phyloP scores from a whole-genome alignment of 192 early-diverging fungal species.

The Rhizoclosmatium sp. region DNA sequence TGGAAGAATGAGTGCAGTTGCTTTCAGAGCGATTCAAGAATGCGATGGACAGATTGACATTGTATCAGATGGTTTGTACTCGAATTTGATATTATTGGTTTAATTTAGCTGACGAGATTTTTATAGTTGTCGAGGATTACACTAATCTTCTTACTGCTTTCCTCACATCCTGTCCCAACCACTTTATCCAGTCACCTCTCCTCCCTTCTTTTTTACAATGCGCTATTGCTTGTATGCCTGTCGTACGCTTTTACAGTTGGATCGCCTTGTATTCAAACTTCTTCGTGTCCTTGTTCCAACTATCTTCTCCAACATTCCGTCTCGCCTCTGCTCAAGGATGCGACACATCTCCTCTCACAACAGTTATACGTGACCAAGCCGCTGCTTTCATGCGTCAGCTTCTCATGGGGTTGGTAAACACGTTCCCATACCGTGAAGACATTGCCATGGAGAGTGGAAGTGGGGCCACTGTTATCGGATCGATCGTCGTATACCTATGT shows the following conservation, averaged over 20 bases:
- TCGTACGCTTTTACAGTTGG: constrained; percentile 43
- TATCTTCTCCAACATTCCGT: constrained; percentile 15
- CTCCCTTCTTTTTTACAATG: constrained; percentile 69
- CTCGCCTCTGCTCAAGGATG: background rate
- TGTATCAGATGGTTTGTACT: constrained; percentile 71
- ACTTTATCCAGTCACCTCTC: constrained; percentile 62
- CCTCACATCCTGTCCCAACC: constrained; percentile 58
- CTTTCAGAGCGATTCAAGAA: constrained; percentile 67
- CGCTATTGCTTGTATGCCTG: constrained; percentile 64
- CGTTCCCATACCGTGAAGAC: constrained; percentile 38
- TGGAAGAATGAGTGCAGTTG: constrained; percentile 68
- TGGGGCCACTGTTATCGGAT: background rate
- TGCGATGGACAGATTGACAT: constrained; percentile 52
- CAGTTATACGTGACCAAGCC: background rate
- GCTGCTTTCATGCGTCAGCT: background rate
- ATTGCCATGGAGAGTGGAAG: constrained; percentile 18
- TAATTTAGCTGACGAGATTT: constrained; percentile 11
- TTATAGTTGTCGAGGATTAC: constrained; percentile 80
- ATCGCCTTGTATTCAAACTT: constrained; percentile 35
- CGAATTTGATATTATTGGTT: constrained; percentile 4
- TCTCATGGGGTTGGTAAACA: constrained; percentile 2
- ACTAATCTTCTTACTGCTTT: constrained; percentile 64
- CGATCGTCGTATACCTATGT: background rate
- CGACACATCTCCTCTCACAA: background rate
- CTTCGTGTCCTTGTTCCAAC: constrained; percentile 26